These are phyloP conservation scores for Posidonia oceanica DNA, from an alignment of 116 monocot genomes.

Conservation along the genomic window DNA sequence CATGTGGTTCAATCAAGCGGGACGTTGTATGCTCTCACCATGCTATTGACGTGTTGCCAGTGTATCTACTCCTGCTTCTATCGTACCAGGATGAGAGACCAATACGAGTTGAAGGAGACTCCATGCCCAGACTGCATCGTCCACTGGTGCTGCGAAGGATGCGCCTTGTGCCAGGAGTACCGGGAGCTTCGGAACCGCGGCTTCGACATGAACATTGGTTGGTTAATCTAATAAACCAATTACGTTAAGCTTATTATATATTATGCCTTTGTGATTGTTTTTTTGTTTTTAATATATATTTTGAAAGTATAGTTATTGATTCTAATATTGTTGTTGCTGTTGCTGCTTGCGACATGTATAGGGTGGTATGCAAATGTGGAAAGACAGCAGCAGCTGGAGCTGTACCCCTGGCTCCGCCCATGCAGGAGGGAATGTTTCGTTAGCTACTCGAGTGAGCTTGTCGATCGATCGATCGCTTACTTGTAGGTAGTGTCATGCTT, in stretches of 20 bases:
- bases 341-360: no score
- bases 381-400: background rate
- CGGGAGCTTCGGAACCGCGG: conserved; percentile 35
- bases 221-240: background rate
- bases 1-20: no score
- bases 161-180: conserved; percentile 38
- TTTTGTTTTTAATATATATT: no score
- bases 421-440: no score
- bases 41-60: conserved; percentile 6
- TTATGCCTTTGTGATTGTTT: no score
- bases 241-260: background rate
- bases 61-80: conserved; percentile 40
- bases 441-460: no score
- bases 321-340: no score
- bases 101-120: conserved; percentile 12
- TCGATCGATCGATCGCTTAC: no score
- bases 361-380: conserved; percentile 9
- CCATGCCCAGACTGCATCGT: conserved; percentile 26
- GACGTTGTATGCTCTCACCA: no score
- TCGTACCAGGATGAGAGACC: conserved; percentile 14
- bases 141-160: conserved; percentile 32
- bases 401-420: no score
- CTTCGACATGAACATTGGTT: conserved; percentile 30
- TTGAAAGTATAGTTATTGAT: no score
- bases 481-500: no score